Base-by-base conservation (phyloP, 768 basidiomycete species). In the Mycena maculata region DNA sequence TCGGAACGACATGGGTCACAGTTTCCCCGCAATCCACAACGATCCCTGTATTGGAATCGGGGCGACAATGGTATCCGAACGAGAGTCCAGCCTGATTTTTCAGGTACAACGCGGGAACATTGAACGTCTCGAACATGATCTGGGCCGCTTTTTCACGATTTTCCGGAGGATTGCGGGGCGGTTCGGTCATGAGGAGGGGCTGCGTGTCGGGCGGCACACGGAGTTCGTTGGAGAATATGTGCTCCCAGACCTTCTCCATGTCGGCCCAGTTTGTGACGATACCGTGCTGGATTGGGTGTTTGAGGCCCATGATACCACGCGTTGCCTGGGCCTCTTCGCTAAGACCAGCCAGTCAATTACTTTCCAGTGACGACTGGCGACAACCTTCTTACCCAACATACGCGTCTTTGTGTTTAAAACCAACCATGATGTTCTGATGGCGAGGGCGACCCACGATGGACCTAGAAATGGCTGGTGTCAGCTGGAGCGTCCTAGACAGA, bases 361-460 rank as follows among this genome's bases (percentile, higher is more conserved):
- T 36, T 36, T 7, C 33, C 33, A 36, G 33, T 13, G 33, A 36
- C n/a, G n/a, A n/a, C n/a, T 36, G 33, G 33, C 13, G 33, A 7
- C 8, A 36, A 36, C 13, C 33, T 36, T 6, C 33, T 36, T 6
- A 89, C 87, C 88, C 90, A 67, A 91, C 88, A 80, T 90, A 91
- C 60, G 88, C 89, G 80, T 91, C 89, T 81, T 90, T 90, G 78
- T 90, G 86, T 62, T 88, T 88, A 87, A 90, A 89, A 64, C 89
- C 89, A 71, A 90, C 88, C 90, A 90, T 90, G 70, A 90, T 86
- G 82, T 87, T 86, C 76, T 87, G 84, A 79, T 90, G 88, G 74
- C 88, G 86, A 69, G 90, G 88, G 73, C 89, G 88, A 73, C 89
- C 90, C 72, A 90, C 89, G 74, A 91, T 89, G 39, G 89, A 90